Percentiles rank a stretch among this genome's conserved stretches.
These are phyloP conservation scores for Trichoderma atroviride DNA, from an alignment of 2,329 filamentous ascomycete genomes.

Conservation along the genomic window DNA sequence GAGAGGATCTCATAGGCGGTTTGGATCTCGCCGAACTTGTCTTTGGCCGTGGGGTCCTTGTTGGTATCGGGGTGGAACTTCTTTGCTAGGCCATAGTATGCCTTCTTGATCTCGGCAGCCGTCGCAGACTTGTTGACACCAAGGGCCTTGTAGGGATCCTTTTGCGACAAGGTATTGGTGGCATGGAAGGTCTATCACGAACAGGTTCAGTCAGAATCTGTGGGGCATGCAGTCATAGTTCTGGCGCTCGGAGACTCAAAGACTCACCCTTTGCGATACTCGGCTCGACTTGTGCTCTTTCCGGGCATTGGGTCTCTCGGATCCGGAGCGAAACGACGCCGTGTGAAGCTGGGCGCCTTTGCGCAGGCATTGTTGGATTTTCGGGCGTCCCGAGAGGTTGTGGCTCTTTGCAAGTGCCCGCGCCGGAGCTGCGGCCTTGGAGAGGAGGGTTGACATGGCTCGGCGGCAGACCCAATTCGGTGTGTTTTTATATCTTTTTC, in stretches of 20 bases:
- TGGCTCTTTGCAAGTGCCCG: constrained; percentile 50
- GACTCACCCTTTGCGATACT: constrained; percentile 37
- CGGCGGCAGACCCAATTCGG: neutral
- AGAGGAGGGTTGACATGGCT: constrained; percentile 48
- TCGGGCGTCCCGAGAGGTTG: constrained; percentile 42
- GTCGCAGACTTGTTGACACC: constrained; percentile 83
- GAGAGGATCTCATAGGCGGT: constrained; percentile 91
- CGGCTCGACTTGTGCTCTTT: constrained; percentile 29
- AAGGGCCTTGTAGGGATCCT: constrained; percentile 85
- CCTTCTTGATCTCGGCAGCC: constrained; percentile 90
- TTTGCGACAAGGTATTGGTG: constrained; percentile 56
- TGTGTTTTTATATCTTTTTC: neutral
- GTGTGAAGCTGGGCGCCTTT: constrained; percentile 44
- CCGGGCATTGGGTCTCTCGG: constrained; percentile 30
- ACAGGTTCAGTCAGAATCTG: constrained; percentile 1
- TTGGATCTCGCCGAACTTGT: constrained; percentile 92
- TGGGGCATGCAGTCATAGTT: neutral
- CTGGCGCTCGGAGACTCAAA: neutral
- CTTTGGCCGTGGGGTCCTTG: constrained; percentile 90
- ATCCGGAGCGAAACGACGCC: constrained; percentile 31
- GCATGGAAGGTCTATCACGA: constrained; percentile 60
- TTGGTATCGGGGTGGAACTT: constrained; percentile 98
- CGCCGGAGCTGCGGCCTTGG: constrained; percentile 51
- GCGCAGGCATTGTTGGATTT: constrained; percentile 45
- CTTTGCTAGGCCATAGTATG: constrained; percentile 96